These are phyloP conservation scores for Citrullus colocynthis DNA, from an alignment of 306 rosid genomes.

Conservation along the genomic window DNA sequence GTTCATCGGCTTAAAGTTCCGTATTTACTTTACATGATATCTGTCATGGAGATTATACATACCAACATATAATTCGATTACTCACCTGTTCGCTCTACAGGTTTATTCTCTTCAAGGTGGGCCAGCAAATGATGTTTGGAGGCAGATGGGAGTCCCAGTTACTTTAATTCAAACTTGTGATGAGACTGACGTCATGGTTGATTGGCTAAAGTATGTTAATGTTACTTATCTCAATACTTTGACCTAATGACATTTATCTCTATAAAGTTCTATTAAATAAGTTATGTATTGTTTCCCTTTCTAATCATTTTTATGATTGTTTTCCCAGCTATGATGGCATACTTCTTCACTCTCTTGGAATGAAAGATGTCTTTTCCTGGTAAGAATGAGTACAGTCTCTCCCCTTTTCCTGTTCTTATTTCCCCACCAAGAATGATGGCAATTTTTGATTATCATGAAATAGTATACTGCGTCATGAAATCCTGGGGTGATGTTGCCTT, in stretches of 20 bases:
- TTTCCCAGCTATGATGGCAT: constrained; percentile 79
- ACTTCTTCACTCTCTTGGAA: constrained; percentile 64
- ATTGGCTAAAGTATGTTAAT: constrained; percentile 76
- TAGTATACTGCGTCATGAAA: background rate
- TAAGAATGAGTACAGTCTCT: constrained; percentile 17
- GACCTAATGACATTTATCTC: background rate
- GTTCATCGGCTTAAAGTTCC: background rate
- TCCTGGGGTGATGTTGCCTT: background rate
- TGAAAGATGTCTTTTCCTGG: constrained; percentile 75
- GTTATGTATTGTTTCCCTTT: background rate
- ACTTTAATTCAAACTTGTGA: constrained; percentile 43
- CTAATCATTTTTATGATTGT: constrained; percentile 16
- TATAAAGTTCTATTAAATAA: background rate
- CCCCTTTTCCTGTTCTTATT: background rate
- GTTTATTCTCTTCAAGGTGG: constrained; percentile 82
- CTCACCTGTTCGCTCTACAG: constrained; percentile 23
- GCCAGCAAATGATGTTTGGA: constrained; percentile 56
- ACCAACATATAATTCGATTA: background rate
- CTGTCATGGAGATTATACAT: background rate
- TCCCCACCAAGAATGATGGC: background rate
- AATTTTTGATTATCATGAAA: background rate
- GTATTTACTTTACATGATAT: background rate
- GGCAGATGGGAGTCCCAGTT: constrained; percentile 46
- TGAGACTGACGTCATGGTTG: constrained; percentile 34
- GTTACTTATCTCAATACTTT: background rate